Conservation (phyloP, 768 basidiomycete species). For the Pleurotus pulmonarius region DNA sequence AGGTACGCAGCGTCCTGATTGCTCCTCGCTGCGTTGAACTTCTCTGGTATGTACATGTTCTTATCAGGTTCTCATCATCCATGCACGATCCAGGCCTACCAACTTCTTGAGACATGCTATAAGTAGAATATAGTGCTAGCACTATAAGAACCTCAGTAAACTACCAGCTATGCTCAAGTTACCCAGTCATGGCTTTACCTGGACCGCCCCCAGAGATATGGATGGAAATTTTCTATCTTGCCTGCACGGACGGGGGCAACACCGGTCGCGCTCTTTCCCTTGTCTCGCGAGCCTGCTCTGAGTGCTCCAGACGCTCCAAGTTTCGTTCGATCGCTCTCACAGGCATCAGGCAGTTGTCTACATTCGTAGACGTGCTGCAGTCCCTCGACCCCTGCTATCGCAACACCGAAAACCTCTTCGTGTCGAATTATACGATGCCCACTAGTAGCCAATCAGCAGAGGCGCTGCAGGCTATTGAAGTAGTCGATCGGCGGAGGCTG, state of each 20-base stretch:
- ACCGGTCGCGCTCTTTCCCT: constrained; percentile 33
- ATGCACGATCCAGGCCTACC: too few species aligned
- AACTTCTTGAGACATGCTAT: too few species aligned
- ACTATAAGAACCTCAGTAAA: too few species aligned
- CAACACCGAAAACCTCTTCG: neutral
- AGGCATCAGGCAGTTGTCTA: constrained; percentile 20
- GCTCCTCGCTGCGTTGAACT: too few species aligned
- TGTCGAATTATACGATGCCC: neutral
- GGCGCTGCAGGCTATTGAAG: neutral
- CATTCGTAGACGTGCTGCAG: constrained; percentile 19
- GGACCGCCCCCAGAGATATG: constrained; percentile 23
- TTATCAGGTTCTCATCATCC: too few species aligned
- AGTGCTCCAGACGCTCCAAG: constrained; percentile 19
- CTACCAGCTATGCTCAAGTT: too few species aligned
- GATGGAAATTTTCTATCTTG: constrained; percentile 24
- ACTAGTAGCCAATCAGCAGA: neutral
- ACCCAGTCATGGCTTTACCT: too few species aligned
- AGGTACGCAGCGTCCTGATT: too few species aligned
- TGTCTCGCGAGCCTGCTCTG: constrained; percentile 26
- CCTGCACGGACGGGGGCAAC: constrained; percentile 30
- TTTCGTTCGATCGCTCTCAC: constrained; percentile 25
- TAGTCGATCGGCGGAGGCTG: neutral
- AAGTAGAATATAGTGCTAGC: too few species aligned
- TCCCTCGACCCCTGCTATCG: constrained; percentile 3
- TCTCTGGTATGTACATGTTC: too few species aligned